These are phyloP conservation scores for Prosopis cineraria DNA, from an alignment of 306 rosid genomes.

Conservation along the genomic window DNA sequence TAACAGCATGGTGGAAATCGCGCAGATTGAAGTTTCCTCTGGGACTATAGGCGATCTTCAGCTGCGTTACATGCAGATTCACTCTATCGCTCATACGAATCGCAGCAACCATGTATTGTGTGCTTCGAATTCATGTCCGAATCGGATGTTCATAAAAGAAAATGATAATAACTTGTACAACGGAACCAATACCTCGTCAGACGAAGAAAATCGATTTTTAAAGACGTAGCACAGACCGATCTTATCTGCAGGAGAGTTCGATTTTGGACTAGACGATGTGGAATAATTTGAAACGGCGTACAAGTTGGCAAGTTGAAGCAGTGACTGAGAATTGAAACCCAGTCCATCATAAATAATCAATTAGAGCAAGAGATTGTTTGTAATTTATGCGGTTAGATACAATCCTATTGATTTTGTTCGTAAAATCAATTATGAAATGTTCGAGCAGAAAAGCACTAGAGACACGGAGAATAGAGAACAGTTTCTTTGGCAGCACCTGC, in stretches of 20 bases:
- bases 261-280: slow-evolving; percentile 34
- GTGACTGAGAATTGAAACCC: slow-evolving; percentile 50
- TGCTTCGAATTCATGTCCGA: slow-evolving; percentile 26
- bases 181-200: slow-evolving; percentile 49
- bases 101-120: slow-evolving; percentile 21
- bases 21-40: slow-evolving; percentile 58
- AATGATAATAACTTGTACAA: not conserved
- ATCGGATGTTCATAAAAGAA: not conserved
- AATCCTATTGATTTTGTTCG: not conserved
- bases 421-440: not conserved
- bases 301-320: slow-evolving; percentile 77
- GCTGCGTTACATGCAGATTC: slow-evolving; percentile 47
- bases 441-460: not conserved
- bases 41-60: slow-evolving; percentile 63
- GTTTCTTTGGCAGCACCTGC: slow-evolving; percentile 46
- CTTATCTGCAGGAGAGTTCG: slow-evolving; percentile 46
- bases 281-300: slow-evolving; percentile 56
- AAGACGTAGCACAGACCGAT: slow-evolving; percentile 68
- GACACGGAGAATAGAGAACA: not conserved
- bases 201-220: slow-evolving; percentile 47
- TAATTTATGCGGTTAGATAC: not conserved
- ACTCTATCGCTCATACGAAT: slow-evolving; percentile 25
- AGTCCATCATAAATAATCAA: slow-evolving; percentile 24
- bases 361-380: not conserved
- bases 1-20: slow-evolving; percentile 70